These are phyloP conservation scores for Leucocoprinus leucothites DNA, from an alignment of 768 basidiomycete genomes.

Conservation along the genomic window DNA sequence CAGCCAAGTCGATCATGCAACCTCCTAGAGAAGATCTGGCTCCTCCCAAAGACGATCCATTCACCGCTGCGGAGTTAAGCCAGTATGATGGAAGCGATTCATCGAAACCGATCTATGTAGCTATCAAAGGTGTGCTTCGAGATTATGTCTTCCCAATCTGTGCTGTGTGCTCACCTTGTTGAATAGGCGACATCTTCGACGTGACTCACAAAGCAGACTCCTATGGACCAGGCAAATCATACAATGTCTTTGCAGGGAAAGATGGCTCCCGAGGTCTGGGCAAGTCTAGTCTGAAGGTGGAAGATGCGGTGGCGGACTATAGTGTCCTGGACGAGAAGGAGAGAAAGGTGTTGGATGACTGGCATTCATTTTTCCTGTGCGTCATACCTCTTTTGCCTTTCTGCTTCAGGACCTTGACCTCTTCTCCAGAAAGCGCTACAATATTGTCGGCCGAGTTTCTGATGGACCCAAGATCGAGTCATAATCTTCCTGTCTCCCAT, in stretches of 20 bases:
- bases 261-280: slow-evolving; percentile 90
- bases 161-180: not conserved
- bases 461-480: slow-evolving; percentile 28
- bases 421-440: slow-evolving; percentile 72
- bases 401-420: not conserved
- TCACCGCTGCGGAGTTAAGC: slow-evolving; percentile 65
- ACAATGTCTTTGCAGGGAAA: slow-evolving; percentile 89
- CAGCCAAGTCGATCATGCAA: slow-evolving; percentile 73
- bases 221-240: slow-evolving; percentile 80
- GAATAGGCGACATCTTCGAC: slow-evolving; percentile 82
- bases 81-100: slow-evolving; percentile 67
- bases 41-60: slow-evolving; percentile 77
- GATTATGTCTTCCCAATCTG: not conserved
- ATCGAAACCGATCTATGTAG: slow-evolving; percentile 77
- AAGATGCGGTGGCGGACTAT: slow-evolving; percentile 89
- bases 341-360: slow-evolving; percentile 79
- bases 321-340: slow-evolving; percentile 70
- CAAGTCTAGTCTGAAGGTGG: slow-evolving; percentile 80
- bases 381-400: slow-evolving; percentile 29
- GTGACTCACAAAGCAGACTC: slow-evolving; percentile 83
- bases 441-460: slow-evolving; percentile 73
- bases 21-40: slow-evolving; percentile 54
- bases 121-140: slow-evolving; percentile 69
- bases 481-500: not conserved
- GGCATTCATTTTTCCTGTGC: slow-evolving; percentile 85